Evolutionary conservation across 1,284 basidiomycete species (phyloP).

Genomic region (Puccinia polysora): DNA sequence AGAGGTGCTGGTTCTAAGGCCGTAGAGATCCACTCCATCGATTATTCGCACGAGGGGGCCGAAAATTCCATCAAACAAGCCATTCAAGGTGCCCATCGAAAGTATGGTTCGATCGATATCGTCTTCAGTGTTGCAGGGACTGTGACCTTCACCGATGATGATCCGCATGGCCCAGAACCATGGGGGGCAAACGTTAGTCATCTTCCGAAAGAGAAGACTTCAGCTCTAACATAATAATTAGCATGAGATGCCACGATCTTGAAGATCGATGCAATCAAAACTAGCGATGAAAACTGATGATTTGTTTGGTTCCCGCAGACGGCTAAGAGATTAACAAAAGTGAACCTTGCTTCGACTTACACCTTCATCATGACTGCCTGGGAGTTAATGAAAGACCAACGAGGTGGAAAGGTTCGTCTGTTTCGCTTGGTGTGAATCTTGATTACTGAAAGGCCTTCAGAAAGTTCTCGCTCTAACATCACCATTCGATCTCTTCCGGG

Average conservation of each 20-base stretch:
- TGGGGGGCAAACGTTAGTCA: conserved; percentile 33
- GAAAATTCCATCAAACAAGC: conserved; percentile 19
- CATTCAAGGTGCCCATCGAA: conserved; percentile 19
- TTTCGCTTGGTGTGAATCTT: neutral
- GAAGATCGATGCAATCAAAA: too few species aligned
- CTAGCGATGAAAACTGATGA: too few species aligned
- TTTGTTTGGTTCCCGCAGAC: too few species aligned
- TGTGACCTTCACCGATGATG: conserved; percentile 41
- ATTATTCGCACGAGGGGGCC: conserved; percentile 26
- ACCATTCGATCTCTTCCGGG: neutral
- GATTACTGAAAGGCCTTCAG: too few species aligned
- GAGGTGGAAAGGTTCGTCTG: conserved; percentile 8
- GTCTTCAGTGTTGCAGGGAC: conserved; percentile 31
- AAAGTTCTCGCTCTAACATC: neutral
- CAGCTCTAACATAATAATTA: too few species aligned
- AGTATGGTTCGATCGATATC: conserved; percentile 39
- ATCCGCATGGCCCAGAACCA: conserved; percentile 20
- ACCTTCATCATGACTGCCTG: conserved; percentile 39
- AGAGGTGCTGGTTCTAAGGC: conserved; percentile 5
- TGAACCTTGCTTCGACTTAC: conserved; percentile 26
- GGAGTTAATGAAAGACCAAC: conserved; percentile 42
- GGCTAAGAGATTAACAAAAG: conserved; percentile 26
- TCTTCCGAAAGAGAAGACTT: too few species aligned
- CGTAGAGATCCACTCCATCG: conserved; percentile 35
- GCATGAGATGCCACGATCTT: too few species aligned